Evolutionary conservation across 768 basidiomycete genomes (phyloP).

Genomic region (Ramaria rubella): DNA sequence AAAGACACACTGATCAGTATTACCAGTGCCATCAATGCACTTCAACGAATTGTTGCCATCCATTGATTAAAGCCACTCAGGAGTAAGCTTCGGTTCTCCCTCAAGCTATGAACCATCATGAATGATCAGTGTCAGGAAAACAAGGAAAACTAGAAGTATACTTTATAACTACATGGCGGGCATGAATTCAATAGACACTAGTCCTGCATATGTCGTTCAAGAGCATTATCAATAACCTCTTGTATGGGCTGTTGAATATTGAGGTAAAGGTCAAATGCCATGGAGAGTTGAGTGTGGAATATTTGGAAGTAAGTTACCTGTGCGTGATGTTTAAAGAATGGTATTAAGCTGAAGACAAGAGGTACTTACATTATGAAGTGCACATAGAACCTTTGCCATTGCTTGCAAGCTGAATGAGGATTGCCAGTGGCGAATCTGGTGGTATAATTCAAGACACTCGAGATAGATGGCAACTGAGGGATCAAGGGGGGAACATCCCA

Average conservation of each 20-base stretch:
- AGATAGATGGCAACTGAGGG: background rate
- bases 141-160: background rate
- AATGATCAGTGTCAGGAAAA: background rate
- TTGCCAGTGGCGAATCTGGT: constrained; percentile 21
- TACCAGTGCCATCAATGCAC: constrained; percentile 15
- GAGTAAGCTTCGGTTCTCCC: background rate
- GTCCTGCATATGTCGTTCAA: background rate
- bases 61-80: background rate
- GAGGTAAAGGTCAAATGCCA: constrained; percentile 12
- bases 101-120: background rate
- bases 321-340: background rate
- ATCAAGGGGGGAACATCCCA: background rate
- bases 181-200: background rate
- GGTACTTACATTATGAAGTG: too few species aligned
- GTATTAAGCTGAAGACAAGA: constrained; percentile 17
- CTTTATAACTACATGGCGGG: background rate
- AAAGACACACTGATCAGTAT: background rate
- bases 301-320: background rate
- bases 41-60: constrained; percentile 15
- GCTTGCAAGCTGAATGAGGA: too few species aligned
- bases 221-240: background rate
- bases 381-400: too few species aligned
- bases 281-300: constrained; percentile 5
- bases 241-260: constrained; percentile 8
- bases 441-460: constrained; percentile 13